These are phyloP conservation scores for Ophiognomonia clavigignenti-juglandacearum DNA, from an alignment of 2,329 filamentous ascomycete species.

Conservation along the genomic window DNA sequence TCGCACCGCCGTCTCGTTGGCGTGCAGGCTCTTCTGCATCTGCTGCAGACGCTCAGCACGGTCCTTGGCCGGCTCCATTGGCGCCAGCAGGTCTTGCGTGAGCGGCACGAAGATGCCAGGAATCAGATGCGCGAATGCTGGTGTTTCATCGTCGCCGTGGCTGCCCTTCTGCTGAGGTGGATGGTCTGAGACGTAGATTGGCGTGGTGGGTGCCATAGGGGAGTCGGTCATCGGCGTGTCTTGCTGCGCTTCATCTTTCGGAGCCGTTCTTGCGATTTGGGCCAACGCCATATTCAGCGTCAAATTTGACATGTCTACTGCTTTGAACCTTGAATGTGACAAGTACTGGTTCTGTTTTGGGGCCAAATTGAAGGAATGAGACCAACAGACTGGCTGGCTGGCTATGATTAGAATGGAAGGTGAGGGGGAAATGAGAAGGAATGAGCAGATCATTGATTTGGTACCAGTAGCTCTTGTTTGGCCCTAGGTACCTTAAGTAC, in stretches of 20 bases:
- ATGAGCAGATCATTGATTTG: too few species aligned
- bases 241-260: background rate
- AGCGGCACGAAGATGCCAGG: slow-evolving; percentile 31
- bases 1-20: slow-evolving; percentile 24
- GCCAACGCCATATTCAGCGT: slow-evolving; percentile 1
- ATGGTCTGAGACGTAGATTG: background rate
- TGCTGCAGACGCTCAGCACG: slow-evolving; percentile 24
- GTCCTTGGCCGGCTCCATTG: slow-evolving; percentile 21
- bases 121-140: slow-evolving; percentile 22
- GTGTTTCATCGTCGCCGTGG: slow-evolving; percentile 21
- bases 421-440: too few species aligned
- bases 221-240: background rate
- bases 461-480: too few species aligned
- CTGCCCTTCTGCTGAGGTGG: background rate
- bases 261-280: background rate
- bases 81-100: slow-evolving; percentile 25
- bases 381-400: too few species aligned
- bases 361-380: too few species aligned
- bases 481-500: too few species aligned
- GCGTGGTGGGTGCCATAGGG: background rate
- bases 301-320: background rate
- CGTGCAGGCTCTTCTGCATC: slow-evolving; percentile 27
- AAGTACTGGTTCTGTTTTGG: background rate
- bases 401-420: too few species aligned
- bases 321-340: background rate